phyloP scores from a whole-genome alignment of 306 rosid genomes.

The Betula pendula region DNA sequence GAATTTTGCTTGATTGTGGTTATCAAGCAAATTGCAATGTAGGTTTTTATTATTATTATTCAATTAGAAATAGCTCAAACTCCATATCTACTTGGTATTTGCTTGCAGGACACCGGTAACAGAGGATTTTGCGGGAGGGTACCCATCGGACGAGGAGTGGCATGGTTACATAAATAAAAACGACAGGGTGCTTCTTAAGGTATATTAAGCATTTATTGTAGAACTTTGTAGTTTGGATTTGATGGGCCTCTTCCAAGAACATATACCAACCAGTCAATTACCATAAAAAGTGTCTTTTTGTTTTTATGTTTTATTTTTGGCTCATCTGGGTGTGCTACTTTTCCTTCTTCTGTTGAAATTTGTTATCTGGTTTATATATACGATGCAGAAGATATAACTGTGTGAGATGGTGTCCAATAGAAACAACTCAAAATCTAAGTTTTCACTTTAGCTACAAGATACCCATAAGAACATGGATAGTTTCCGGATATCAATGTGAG shows the following conservation, averaged over 20 bases:
- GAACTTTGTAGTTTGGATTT: not conserved
- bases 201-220: not conserved
- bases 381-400: not conserved
- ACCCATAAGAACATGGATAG: not conserved
- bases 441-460: not conserved
- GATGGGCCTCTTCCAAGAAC: not conserved
- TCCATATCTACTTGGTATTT: not conserved
- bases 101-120: slow-evolving; percentile 68
- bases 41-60: not conserved
- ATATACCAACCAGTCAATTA: not conserved
- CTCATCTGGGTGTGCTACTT: not conserved
- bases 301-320: not conserved
- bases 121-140: slow-evolving; percentile 58
- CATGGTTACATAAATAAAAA: slow-evolving; percentile 89
- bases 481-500: not conserved
- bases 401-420: not conserved
- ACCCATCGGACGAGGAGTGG: slow-evolving; percentile 90
- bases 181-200: slow-evolving; percentile 97
- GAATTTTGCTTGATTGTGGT: not conserved
- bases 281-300: not conserved
- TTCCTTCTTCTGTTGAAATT: not conserved
- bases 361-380: not conserved
- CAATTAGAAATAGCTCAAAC: not conserved
- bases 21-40: not conserved
- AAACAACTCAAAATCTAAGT: not conserved